Evolutionary conservation across 768 basidiomycete species (phyloP), one percentile per base, ranked within the genome.

Genomic region (Tylopilus sp.): DNA sequence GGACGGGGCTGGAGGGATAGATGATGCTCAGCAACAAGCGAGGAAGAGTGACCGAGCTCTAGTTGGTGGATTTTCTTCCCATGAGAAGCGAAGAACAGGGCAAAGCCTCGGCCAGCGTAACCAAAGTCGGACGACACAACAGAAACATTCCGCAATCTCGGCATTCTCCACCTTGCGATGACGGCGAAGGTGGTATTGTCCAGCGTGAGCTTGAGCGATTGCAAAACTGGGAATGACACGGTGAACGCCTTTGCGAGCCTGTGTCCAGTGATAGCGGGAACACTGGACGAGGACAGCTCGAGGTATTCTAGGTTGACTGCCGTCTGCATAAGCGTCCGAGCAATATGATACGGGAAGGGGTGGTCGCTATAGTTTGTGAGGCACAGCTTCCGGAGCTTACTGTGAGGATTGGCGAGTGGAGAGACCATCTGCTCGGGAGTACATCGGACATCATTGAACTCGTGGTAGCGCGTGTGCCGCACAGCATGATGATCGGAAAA

Each of bases 331-430:
- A 83, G 71, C 36, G 81, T 73, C 5, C 80, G 80, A 2, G 73
- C 79, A 63, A 81, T 77, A 36, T 79, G 77, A 21, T 75, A 71
- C 51, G 81, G 81, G 53, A 78, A 76, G 2, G 78, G 76, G 1
- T 78, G 71, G 46, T 85, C 83, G 50, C 82, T 84, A 58, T 89
- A 89, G 60, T 81, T 86, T 31, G 86, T 88, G 78, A 85, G 86
- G 22, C 79, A 81, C 13, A 89, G 71, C 25, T 80, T 71, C 4
- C 80, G 77, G 31, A 89, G 72, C 40, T 70, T 68, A 56, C 75
- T 78, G 40, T 75, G 72, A 15, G 79, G 79, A 41, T 70, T 79
- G 42, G 75, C 80, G 55, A 88, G 78, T 11, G 81, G 76, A 10
- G 74, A 75, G 11, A 88, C 76, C 45, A 88, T 73, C 48, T 78